phyloP scores from a whole-genome alignment of 345 rosid genomes.

The Mallotus nudiflorus region DNA sequence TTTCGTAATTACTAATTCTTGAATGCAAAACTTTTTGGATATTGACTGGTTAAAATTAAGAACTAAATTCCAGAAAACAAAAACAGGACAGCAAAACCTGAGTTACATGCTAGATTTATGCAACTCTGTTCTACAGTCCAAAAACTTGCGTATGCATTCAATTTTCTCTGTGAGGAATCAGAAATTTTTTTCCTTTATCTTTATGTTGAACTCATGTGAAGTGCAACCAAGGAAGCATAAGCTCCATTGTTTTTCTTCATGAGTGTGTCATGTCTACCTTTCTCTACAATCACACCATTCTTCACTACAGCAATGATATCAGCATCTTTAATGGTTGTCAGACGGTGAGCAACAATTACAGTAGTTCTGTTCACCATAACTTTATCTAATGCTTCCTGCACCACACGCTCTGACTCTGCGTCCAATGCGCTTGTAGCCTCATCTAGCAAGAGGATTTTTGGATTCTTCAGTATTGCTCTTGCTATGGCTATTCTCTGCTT shows the following conservation, averaged over 20 bases:
- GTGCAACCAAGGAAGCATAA: slow-evolving; percentile 62
- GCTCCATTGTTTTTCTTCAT: slow-evolving; percentile 54
- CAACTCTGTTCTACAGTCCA: neutral
- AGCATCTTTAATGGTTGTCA: slow-evolving; percentile 53
- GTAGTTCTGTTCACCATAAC: slow-evolving; percentile 65
- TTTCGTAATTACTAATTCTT: too few relatives aligned
- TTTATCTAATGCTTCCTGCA: slow-evolving; percentile 65
- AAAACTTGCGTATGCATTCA: neutral
- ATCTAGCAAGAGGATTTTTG: slow-evolving; percentile 59
- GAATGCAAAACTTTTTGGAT: too few relatives aligned
- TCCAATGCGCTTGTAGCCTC: slow-evolving; percentile 82
- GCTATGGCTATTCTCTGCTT: slow-evolving; percentile 69
- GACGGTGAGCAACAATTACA: slow-evolving; percentile 67
- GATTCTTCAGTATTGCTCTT: slow-evolving; percentile 62
- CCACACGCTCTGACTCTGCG: slow-evolving; percentile 64
- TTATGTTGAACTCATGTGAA: slow-evolving; percentile 36
- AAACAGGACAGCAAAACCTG: too few relatives aligned
- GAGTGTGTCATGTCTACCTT: slow-evolving; percentile 54
- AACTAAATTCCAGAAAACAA: too few relatives aligned
- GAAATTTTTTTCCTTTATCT: neutral
- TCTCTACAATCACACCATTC: slow-evolving; percentile 62
- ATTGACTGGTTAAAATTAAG: too few relatives aligned
- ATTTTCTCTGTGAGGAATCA: neutral
- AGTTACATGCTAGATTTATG: too few relatives aligned
- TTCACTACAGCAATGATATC: slow-evolving; percentile 68